A percentile compares a stretch with the other conserved stretches of the same genome.
phyloP scores from a whole-genome alignment of 169 alveolate species.

The Plasmodium vinckei region DNA sequence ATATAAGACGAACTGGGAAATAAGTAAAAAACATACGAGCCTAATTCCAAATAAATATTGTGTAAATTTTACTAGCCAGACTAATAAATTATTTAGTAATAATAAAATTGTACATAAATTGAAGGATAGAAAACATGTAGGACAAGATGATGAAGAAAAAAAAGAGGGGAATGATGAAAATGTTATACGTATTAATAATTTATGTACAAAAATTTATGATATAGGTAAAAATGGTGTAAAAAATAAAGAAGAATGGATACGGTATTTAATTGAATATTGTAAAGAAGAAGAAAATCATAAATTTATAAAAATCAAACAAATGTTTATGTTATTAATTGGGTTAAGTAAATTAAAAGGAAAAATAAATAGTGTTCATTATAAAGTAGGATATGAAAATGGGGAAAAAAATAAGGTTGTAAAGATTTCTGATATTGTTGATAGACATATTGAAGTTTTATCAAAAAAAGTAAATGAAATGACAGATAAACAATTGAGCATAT shows the following conservation, averaged over 20 bases:
- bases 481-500: slow-evolving; percentile 37
- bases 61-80: no score
- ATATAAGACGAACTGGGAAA: no score
- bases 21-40: no score
- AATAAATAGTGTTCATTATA: slow-evolving; percentile 5
- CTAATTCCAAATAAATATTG: no score
- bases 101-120: background rate
- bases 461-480: slow-evolving; percentile 36
- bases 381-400: background rate
- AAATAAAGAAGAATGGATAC: slow-evolving; percentile 44
- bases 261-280: slow-evolving; percentile 19
- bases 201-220: slow-evolving; percentile 47
- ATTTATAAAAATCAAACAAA: slow-evolving; percentile 14
- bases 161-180: background rate
- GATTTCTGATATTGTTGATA: slow-evolving; percentile 11
- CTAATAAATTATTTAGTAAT: no score
- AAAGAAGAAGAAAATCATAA: slow-evolving; percentile 24
- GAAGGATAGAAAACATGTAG: background rate
- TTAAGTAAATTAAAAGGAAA: slow-evolving; percentile 21
- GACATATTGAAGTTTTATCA: slow-evolving; percentile 22
- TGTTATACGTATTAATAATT: slow-evolving; percentile 1
- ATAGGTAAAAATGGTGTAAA: slow-evolving; percentile 37
- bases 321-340: slow-evolving; percentile 47
- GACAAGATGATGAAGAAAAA: background rate
- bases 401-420: slow-evolving; percentile 5